A percentile compares a stretch with the other conserved stretches of the same genome.
These are phyloP conservation scores for Musa troglodytarum DNA, from an alignment of 176 grass and related monocot genomes.

Conservation along the genomic window DNA sequence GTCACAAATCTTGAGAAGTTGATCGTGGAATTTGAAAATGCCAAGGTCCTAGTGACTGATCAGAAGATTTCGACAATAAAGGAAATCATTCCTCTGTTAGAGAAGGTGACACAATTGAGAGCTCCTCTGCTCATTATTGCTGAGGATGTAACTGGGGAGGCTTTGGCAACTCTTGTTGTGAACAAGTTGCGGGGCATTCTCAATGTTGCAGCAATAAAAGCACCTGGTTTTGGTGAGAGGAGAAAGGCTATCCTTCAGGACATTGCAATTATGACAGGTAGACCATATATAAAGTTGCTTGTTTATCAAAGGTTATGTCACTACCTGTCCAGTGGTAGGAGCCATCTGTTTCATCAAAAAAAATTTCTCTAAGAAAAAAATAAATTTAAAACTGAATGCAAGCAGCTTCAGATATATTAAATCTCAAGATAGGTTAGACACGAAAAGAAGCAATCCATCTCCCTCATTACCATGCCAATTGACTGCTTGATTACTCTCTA, in stretches of 20 bases:
- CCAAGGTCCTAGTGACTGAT: constrained; percentile 3
- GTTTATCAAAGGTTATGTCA: not conserved
- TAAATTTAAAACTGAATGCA: too few species aligned
- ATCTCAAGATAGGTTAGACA: too few species aligned
- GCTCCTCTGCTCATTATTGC: constrained; percentile 9
- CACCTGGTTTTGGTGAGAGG: constrained; percentile 3
- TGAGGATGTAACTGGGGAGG: constrained; percentile 8
- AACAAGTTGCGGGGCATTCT: constrained; percentile 11
- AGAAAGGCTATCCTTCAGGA: constrained; percentile 11
- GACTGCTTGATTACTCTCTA: too few species aligned
- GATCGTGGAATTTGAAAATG: constrained; percentile 12
- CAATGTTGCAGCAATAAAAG: constrained; percentile 7
- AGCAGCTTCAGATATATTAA: too few species aligned
- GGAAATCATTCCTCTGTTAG: constrained; percentile 12
- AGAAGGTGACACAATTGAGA: not conserved
- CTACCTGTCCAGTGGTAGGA: not conserved
- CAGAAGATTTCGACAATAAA: constrained; percentile 4
- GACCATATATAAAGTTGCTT: not conserved
- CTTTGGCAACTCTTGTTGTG: constrained; percentile 3
- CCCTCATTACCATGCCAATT: too few species aligned
- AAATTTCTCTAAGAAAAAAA: not conserved
- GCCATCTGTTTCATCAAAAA: not conserved
- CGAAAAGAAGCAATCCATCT: too few species aligned
- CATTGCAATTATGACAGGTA: constrained; percentile 10
- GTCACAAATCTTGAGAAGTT: constrained; percentile 13